These are phyloP conservation scores for Xerocomellus amylosporus DNA, from an alignment of 768 basidiomycete species.

Conservation along the genomic window DNA sequence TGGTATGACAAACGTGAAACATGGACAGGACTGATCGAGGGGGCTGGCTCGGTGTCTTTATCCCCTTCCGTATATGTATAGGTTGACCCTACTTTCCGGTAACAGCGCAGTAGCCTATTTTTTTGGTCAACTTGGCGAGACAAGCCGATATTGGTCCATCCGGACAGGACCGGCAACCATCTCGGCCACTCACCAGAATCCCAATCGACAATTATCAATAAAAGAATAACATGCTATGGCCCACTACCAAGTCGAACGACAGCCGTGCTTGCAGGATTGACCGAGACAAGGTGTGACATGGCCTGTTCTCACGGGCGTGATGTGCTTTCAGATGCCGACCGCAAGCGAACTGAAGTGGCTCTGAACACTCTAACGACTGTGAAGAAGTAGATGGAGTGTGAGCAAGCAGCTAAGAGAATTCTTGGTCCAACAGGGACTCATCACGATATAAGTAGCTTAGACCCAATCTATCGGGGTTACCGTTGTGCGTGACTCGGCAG, in stretches of 20 bases:
- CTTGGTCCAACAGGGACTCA: background rate
- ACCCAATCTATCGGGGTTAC: no score
- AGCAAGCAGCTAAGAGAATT: background rate
- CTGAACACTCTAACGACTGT: background rate
- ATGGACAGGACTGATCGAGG: slow-evolving; percentile 42
- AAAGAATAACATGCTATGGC: background rate
- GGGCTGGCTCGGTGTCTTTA: slow-evolving; percentile 27
- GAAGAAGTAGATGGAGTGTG: background rate
- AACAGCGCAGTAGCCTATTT: slow-evolving; percentile 31
- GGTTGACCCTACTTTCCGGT: slow-evolving; percentile 39
- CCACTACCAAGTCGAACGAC: background rate
- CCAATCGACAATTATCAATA: background rate
- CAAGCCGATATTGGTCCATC: background rate
- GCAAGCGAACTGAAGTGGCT: slow-evolving; percentile 3
- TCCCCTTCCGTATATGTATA: slow-evolving; percentile 37
- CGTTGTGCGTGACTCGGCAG: background rate
- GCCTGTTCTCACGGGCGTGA: background rate
- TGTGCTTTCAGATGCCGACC: background rate
- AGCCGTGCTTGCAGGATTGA: background rate
- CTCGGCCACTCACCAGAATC: slow-evolving; percentile 4
- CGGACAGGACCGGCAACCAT: slow-evolving; percentile 2
- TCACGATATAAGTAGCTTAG: background rate
- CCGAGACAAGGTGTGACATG: background rate
- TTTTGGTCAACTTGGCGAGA: slow-evolving; percentile 8
- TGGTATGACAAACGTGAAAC: slow-evolving; percentile 42